Base-by-base conservation (phyloP, 768 basidiomycete genomes). In the Xerocomellus intermedius region DNA sequence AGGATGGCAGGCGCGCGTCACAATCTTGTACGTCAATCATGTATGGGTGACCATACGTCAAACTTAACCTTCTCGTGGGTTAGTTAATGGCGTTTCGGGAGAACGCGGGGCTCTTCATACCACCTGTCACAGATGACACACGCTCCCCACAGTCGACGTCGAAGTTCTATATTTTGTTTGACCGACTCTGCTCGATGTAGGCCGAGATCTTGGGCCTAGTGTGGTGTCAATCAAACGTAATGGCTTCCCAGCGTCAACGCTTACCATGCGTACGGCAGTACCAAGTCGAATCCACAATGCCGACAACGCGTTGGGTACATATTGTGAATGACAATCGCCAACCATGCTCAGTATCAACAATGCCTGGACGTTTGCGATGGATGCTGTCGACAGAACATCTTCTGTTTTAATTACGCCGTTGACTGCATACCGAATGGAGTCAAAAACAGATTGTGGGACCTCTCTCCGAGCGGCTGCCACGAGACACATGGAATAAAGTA, bases 11-110 rank as follows among this genome's bases (percentile, higher is more conserved):
- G 50, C 94, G 86, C 5, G 91, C 89, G 71, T 99, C 96, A 71
- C 97, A 99, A 70, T 99, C 97, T 61, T 89, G 85, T 2, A 98
- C 84, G 69, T 98, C 95, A 58, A 99, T 96, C 89, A 96, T 91
- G 69, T 86, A 89, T 3, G 96, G 96, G 61, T 94, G 91, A 0
- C 96, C 96, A 63, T 94, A 92, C 22, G 91, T 86, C 36, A 94
- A 76, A 66, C 90, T 91, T 51, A 86, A 82, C 91, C 91, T 92
- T 65, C 17, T 48, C 52, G 44, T 32, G 42, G 50, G 46, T 66
- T 21, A 55, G 50, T 42, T 35, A 4, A 56, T 36, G 10, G 43
- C 32, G 33, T 39, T 32, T 36, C 17, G 5, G 21, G 24, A 28
- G 48, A 57, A 61, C 52, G 30, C 12, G 42, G 51, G 47, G n/a